Percentiles rank a stretch among this genome's conserved stretches.
phyloP scores from a whole-genome alignment of 2,329 filamentous ascomycete genomes.

The Diaporthe ilicicola region DNA sequence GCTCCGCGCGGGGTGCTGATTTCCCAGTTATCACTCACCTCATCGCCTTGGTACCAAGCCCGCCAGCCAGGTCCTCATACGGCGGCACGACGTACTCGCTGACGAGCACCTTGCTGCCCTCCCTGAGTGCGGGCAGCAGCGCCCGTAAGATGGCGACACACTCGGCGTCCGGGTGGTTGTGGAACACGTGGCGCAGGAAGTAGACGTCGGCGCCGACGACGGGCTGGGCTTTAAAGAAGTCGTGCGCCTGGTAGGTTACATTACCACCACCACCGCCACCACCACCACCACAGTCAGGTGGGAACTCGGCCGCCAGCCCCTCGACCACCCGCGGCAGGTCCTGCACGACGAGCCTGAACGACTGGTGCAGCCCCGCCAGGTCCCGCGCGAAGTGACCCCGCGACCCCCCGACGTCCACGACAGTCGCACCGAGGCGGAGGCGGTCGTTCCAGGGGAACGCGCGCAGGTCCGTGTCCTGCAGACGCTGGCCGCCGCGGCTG shows the following conservation, averaged over 20 bases:
- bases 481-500: neutral
- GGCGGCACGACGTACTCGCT: slow-evolving; percentile 10
- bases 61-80: neutral
- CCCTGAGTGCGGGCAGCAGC: neutral
- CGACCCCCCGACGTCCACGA: slow-evolving; percentile 14
- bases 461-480: slow-evolving; percentile 4
- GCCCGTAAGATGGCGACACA: slow-evolving; percentile 41
- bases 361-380: neutral
- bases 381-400: neutral
- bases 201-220: slow-evolving; percentile 48
- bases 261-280: neutral
- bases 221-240: slow-evolving; percentile 52
- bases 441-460: neutral
- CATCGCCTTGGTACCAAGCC: neutral
- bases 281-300: neutral
- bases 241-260: slow-evolving; percentile 42
- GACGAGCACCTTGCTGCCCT: neutral
- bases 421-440: neutral
- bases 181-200: slow-evolving; percentile 52
- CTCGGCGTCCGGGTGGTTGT: slow-evolving; percentile 53
- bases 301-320: neutral
- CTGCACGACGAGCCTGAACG: slow-evolving; percentile 5
- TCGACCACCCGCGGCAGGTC: slow-evolving; percentile 10
- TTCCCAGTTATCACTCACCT: neutral
- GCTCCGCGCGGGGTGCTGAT: too few relatives aligned